Evolutionary conservation across 768 basidiomycete genomes (phyloP).

Genomic region (Lactifluus pinguis): DNA sequence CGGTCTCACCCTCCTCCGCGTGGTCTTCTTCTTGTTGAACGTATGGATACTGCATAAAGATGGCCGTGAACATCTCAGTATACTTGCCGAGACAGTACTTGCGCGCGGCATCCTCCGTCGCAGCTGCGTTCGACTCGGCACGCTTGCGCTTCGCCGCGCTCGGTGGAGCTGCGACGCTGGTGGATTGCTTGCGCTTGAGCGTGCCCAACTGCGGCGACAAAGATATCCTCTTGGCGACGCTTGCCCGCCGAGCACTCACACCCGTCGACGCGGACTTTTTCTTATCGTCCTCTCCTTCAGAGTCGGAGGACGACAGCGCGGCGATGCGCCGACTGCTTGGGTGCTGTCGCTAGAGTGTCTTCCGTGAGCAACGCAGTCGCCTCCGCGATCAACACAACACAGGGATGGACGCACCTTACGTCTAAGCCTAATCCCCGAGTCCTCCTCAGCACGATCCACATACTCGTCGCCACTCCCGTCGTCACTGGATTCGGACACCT

Average conservation of each 20-base stretch:
- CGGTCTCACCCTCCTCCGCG: slow-evolving; percentile 3
- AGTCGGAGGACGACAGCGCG: slow-evolving; percentile 3
- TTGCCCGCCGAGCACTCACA: slow-evolving; percentile 13
- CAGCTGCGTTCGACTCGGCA: slow-evolving; percentile 29
- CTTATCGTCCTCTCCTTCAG: slow-evolving; percentile 4
- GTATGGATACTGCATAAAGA: slow-evolving; percentile 66
- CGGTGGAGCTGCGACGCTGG: slow-evolving; percentile 23
- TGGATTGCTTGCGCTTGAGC: slow-evolving; percentile 47
- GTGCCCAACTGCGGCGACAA: background rate
- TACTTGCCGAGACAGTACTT: slow-evolving; percentile 76
- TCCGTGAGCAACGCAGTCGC: background rate
- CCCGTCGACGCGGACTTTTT: background rate
- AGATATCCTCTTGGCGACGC: slow-evolving; percentile 9
- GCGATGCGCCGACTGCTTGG: background rate
- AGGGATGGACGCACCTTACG: slow-evolving; percentile 36
- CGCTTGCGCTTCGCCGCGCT: slow-evolving; percentile 39
- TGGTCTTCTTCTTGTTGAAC: slow-evolving; percentile 25
- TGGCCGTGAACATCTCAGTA: slow-evolving; percentile 57
- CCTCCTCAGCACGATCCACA: slow-evolving; percentile 35
- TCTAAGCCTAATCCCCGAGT: slow-evolving; percentile 26
- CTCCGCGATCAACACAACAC: no score
- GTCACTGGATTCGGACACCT: slow-evolving; percentile 22
- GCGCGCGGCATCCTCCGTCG: slow-evolving; percentile 59
- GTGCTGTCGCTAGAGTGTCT: background rate
- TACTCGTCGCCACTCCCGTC: slow-evolving; percentile 63